A percentile compares a stretch with the other conserved stretches of the same genome.
Conservation (phyloP, 768 basidiomycete species). For the Tremella mesenterica region DNA sequence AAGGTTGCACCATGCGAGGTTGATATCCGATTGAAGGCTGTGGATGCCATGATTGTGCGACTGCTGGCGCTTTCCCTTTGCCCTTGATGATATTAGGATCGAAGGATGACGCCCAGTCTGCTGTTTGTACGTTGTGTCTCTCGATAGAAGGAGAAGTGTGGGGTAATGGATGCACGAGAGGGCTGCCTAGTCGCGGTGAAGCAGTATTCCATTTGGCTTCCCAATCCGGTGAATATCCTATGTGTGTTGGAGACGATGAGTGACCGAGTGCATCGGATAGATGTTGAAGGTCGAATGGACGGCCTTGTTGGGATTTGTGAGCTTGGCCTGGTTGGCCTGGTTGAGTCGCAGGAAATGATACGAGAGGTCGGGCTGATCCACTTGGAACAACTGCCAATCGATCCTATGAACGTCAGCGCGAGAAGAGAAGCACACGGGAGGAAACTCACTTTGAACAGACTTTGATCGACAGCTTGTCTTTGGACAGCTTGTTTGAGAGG, state of each 20-base stretch:
- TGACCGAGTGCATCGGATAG: slow-evolving; percentile 18
- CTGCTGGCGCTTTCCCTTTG: slow-evolving; percentile 51
- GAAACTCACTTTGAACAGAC: slow-evolving; percentile 65
- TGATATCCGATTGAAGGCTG: not conserved
- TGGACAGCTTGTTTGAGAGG: slow-evolving; percentile 83
- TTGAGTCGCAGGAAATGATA: too few relatives aligned
- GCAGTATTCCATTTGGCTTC: slow-evolving; percentile 14
- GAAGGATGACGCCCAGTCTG: slow-evolving; percentile 24
- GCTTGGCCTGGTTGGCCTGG: too few relatives aligned
- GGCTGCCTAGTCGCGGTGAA: slow-evolving; percentile 1
- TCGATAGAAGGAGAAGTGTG: not conserved
- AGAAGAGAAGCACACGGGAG: not conserved
- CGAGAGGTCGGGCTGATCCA: too few relatives aligned
- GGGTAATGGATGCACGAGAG: not conserved
- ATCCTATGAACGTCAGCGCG: slow-evolving; percentile 5
- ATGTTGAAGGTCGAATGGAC: slow-evolving; percentile 34
- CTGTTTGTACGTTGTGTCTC: not conserved
- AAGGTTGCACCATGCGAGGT: slow-evolving; percentile 5
- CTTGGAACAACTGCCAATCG: too few relatives aligned
- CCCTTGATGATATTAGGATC: slow-evolving; percentile 64
- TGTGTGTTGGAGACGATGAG: not conserved
- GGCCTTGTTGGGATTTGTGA: too few relatives aligned
- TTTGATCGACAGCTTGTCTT: slow-evolving; percentile 78
- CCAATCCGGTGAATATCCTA: slow-evolving; percentile 21
- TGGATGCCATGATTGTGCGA: not conserved